These are phyloP conservation scores for Plasmodium gaboni DNA, from an alignment of 169 alveolate species.

Conservation along the genomic window DNA sequence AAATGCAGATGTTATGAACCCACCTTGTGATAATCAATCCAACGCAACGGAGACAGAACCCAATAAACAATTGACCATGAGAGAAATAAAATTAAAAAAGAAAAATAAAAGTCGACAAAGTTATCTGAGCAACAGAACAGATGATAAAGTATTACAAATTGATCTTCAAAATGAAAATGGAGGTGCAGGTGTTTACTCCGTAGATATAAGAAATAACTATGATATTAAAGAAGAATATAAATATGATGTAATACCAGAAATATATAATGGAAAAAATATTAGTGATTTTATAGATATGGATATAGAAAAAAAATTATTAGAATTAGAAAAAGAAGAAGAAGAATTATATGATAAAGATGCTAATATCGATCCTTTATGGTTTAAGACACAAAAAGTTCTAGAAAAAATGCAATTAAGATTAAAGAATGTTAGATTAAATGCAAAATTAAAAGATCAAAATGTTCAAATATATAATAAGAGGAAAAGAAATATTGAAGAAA, in stretches of 20 bases:
- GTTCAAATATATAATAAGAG: conserved; percentile 60
- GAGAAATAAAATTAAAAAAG: conserved; percentile 80
- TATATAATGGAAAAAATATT: conserved; percentile 97
- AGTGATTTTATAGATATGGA: conserved; percentile 98
- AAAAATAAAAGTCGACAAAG: conserved; percentile 57
- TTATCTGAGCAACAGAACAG: conserved; percentile 60
- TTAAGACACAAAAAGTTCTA: conserved; percentile 61
- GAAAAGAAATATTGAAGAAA: conserved; percentile 59
- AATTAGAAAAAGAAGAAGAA: conserved; percentile 97
- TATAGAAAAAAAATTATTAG: conserved; percentile 94
- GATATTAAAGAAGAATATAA: conserved; percentile 89
- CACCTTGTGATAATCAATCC: neutral
- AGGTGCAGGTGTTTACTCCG: conserved; percentile 99
- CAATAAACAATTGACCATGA: conserved; percentile 37
- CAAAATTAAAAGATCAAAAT: conserved; percentile 40
- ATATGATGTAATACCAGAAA: conserved; percentile 98
- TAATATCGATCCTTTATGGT: conserved; percentile 80
- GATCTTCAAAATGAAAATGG: conserved; percentile 95
- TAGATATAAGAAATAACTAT: conserved; percentile 89
- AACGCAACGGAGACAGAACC: neutral
- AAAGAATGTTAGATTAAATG: conserved; percentile 34
- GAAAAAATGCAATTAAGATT: conserved; percentile 54
- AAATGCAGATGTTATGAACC: neutral
- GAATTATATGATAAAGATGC: conserved; percentile 87
- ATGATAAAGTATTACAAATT: conserved; percentile 82